Percentiles rank a stretch among this genome's conserved stretches.
phyloP scores from a whole-genome alignment of 768 basidiomycete species.

The Auricularia sp. region DNA sequence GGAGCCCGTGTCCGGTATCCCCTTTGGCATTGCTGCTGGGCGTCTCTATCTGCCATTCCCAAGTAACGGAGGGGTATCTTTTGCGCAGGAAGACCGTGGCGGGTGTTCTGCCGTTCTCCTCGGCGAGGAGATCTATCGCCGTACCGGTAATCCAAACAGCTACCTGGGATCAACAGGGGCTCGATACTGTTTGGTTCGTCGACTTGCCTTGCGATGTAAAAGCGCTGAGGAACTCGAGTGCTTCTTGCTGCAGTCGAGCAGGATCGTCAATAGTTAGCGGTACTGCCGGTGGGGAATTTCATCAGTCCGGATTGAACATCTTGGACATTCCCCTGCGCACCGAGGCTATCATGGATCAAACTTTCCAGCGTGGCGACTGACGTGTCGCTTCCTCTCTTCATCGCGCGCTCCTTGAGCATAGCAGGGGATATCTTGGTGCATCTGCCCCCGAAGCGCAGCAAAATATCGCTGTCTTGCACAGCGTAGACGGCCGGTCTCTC shows the following conservation, averaged over 20 bases:
- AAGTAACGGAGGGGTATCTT: neutral
- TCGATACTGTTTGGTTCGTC: neutral
- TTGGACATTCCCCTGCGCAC: too few species aligned
- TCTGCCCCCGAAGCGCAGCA: too few species aligned
- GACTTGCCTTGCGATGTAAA: neutral
- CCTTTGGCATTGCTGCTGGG: neutral
- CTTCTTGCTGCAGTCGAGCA: neutral
- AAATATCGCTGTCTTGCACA: too few species aligned
- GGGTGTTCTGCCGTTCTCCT: neutral
- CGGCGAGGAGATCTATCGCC: neutral
- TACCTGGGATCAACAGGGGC: neutral
- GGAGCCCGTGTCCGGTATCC: neutral
- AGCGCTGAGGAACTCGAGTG: neutral
- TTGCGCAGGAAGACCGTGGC: neutral
- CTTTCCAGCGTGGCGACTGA: too few species aligned
- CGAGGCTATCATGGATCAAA: too few species aligned
- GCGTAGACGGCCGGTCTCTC: neutral
- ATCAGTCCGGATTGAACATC: too few species aligned
- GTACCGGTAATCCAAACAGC: neutral
- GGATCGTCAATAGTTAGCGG: neutral
- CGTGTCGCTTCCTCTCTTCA: too few species aligned
- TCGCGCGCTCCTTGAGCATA: too few species aligned
- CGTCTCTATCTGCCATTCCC: neutral
- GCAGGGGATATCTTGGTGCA: too few species aligned
- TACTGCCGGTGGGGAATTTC: neutral